Evolutionary conservation across 2,329 filamentous ascomycete species (phyloP).

Genomic region (Colletotrichum orbiculare): DNA sequence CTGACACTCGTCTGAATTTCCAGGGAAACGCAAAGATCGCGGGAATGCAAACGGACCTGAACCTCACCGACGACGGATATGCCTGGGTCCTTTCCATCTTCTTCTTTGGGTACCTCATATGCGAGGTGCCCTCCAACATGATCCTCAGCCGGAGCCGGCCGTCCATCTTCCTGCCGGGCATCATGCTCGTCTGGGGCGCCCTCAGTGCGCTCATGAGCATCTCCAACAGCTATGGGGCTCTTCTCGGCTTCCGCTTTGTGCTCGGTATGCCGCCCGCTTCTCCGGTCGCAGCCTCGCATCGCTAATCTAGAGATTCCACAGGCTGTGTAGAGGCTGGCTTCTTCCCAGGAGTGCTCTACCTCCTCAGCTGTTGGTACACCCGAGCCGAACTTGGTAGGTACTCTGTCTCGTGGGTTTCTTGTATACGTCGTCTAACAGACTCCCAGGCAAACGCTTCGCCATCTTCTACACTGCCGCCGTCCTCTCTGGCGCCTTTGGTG

Average conservation of each 20-base stretch:
- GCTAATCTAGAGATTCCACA: too few relatives aligned
- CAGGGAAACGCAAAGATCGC: constrained; percentile 62
- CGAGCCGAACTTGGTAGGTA: constrained; percentile 24
- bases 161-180: constrained; percentile 59
- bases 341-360: constrained; percentile 61
- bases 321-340: constrained; percentile 64
- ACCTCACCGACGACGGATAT: constrained; percentile 60
- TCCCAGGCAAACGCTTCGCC: constrained; percentile 63
- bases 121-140: constrained; percentile 65
- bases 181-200: constrained; percentile 63
- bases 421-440: constrained; percentile 46
- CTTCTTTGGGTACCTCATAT: constrained; percentile 64
- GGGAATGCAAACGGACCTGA: constrained; percentile 59
- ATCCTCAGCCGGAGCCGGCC: constrained; percentile 60
- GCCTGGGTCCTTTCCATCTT: constrained; percentile 63
- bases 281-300: too few relatives aligned
- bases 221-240: constrained; percentile 57
- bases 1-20: background rate
- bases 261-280: constrained; percentile 40
- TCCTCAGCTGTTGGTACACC: constrained; percentile 69
- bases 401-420: too few relatives aligned
- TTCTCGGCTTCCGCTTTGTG: constrained; percentile 58
- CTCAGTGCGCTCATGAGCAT: constrained; percentile 61
- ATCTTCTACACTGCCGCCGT: constrained; percentile 69
- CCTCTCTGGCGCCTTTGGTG: constrained; percentile 63